phyloP scores from a whole-genome alignment of 1,284 basidiomycete species.

The Cerrena zonata region DNA sequence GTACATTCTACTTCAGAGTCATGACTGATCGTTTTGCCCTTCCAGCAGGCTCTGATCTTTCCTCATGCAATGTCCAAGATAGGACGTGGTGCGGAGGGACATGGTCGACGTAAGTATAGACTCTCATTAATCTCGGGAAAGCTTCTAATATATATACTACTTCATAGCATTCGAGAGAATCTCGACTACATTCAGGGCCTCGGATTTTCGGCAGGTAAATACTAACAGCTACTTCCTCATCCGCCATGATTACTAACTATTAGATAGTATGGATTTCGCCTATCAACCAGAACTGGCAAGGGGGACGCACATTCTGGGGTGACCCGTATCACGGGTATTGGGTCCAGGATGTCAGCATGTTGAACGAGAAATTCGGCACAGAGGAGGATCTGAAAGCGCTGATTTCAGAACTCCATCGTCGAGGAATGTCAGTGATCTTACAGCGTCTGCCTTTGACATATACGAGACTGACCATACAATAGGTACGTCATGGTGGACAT shows the following conservation, averaged over 20 bases:
- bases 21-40: conserved; percentile 75
- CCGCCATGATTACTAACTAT: conserved; percentile 5
- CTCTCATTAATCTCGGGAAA: too few relatives aligned
- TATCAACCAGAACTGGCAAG: conserved; percentile 66
- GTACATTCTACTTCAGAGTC: conserved; percentile 39
- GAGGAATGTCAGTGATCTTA: conserved; percentile 51
- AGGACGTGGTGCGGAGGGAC: conserved; percentile 74
- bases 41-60: conserved; percentile 45
- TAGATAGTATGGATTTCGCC: conserved; percentile 59
- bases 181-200: conserved; percentile 76
- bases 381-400: conserved; percentile 67
- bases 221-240: conserved; percentile 6
- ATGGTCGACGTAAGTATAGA: too few relatives aligned
- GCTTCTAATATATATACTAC: too few relatives aligned
- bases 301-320: conserved; percentile 58
- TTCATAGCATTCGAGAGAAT: conserved; percentile 66
- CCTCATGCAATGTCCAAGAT: conserved; percentile 48
- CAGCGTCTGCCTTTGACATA: not conserved
- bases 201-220: conserved; percentile 70
- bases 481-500: conserved; percentile 77
- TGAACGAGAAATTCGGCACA: conserved; percentile 70
- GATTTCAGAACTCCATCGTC: conserved; percentile 58
- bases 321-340: conserved; percentile 70
- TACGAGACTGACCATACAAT: not conserved
- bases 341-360: conserved; percentile 55